Percentiles rank a stretch among this genome's conserved stretches.
Conservation (phyloP, 1,284 basidiomycete genomes). For the Phlebopus sp. region DNA sequence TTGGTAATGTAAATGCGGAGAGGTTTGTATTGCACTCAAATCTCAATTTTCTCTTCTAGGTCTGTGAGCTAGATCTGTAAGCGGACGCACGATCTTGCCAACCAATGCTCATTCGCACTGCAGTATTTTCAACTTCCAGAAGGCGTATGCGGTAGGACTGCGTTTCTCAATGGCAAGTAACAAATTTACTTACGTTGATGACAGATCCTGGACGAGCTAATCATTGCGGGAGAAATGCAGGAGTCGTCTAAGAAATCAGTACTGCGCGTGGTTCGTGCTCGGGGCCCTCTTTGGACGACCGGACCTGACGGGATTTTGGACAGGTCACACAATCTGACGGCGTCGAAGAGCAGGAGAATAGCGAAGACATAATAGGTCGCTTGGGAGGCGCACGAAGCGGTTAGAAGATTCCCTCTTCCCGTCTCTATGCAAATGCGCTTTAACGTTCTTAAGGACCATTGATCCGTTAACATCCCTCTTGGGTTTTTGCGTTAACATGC, state of each 20-base stretch:
- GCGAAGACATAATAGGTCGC: constrained; percentile 74
- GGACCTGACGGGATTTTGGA: constrained; percentile 3
- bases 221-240: constrained; percentile 97
- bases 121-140: constrained; percentile 98
- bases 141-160: constrained; percentile 84
- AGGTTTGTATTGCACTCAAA: not conserved
- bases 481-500: too few relatives aligned
- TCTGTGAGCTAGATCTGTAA: constrained; percentile 94
- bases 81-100: constrained; percentile 19
- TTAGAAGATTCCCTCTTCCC: constrained; percentile 36
- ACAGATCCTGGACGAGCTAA: constrained; percentile 94
- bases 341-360: constrained; percentile 78
- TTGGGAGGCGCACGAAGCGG: constrained; percentile 61
- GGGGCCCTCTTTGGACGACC: not conserved
- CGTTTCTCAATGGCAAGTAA: constrained; percentile 1
- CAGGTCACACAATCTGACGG: constrained; percentile 80
- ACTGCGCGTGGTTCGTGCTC: constrained; percentile 68
- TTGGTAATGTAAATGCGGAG: constrained; percentile 80
- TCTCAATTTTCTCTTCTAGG: constrained; percentile 46
- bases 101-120: constrained; percentile 2
- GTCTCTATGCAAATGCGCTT: constrained; percentile 10
- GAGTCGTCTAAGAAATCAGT: constrained; percentile 99
- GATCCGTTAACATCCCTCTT: constrained; percentile 20
- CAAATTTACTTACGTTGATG: constrained; percentile 8
- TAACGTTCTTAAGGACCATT: constrained; percentile 25